phyloP scores from a whole-genome alignment of 2,329 filamentous ascomycete species.

The Macrophomina phaseolina region DNA sequence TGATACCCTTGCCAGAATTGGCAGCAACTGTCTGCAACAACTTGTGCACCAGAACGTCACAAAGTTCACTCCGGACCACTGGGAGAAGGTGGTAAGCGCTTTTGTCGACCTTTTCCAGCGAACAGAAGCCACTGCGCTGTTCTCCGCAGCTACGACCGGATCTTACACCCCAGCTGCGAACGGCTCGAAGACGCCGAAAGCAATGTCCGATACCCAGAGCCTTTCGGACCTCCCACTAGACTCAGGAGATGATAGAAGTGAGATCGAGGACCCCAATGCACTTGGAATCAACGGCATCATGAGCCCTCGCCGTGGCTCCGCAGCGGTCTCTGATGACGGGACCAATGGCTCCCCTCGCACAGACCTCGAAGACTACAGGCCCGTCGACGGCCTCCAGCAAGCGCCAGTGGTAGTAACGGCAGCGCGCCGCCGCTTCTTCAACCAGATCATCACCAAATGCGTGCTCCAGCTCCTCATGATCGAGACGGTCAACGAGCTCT shows the following conservation, averaged over 20 bases:
- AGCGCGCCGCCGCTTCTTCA: constrained; percentile 93
- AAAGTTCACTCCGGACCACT: constrained; percentile 87
- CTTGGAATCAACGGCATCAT: constrained; percentile 52
- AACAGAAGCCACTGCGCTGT: constrained; percentile 93
- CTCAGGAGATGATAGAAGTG: constrained; percentile 35
- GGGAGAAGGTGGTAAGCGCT: constrained; percentile 91
- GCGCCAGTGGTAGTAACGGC: constrained; percentile 92
- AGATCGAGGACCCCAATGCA: constrained; percentile 42
- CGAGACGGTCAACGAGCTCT: constrained; percentile 97
- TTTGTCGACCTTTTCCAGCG: constrained; percentile 96
- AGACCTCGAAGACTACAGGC: constrained; percentile 83
- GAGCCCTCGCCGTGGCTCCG: constrained; percentile 37
- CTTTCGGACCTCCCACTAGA: constrained; percentile 42
- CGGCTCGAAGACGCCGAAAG: constrained; percentile 46
- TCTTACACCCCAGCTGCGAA: constrained; percentile 50
- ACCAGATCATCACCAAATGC: constrained; percentile 98
- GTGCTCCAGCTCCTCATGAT: constrained; percentile 99
- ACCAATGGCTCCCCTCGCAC: constrained; percentile 47
- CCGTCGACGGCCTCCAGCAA: constrained; percentile 70
- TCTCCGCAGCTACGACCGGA: constrained; percentile 74
- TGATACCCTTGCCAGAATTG: constrained; percentile 96
- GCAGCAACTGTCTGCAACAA: constrained; percentile 97
- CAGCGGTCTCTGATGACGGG: constrained; percentile 39
- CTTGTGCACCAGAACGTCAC: constrained; percentile 94
- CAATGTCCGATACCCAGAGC: constrained; percentile 38